Evolutionary conservation across 129 eudicot genomes (phyloP).

Genomic region (Tagetes erecta): DNA sequence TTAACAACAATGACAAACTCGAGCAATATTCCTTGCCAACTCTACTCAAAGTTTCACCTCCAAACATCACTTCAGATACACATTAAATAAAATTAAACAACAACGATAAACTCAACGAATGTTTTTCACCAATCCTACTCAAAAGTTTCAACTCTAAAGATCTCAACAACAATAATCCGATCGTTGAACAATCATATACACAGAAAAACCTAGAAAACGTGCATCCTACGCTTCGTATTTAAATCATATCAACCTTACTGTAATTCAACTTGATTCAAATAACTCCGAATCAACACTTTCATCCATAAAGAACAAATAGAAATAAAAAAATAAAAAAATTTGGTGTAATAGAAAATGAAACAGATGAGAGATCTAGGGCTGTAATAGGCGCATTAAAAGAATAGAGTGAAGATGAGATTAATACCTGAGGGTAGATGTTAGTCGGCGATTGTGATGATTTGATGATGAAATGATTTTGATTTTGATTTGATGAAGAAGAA

Average conservation of each 20-base stretch:
- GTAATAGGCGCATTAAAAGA: constrained; percentile 26
- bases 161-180: constrained; percentile 20
- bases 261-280: constrained; percentile 23
- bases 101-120: neutral
- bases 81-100: neutral
- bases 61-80: neutral
- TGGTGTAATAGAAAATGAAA: neutral
- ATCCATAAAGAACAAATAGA: neutral
- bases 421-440: constrained; percentile 28
- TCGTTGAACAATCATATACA: constrained; percentile 17
- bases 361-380: constrained; percentile 40
- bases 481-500: constrained; percentile 17
- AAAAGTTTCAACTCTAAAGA: constrained; percentile 21
- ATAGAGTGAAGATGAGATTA: constrained; percentile 3
- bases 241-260: constrained; percentile 10
- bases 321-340: constrained; percentile 27
- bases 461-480: constrained; percentile 35
- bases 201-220: constrained; percentile 15
- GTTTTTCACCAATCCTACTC: constrained; percentile 9
- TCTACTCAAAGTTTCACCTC: too few relatives aligned
- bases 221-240: constrained; percentile 4
- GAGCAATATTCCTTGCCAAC: too few relatives aligned
- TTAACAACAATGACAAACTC: too few relatives aligned
- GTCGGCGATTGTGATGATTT: too few relatives aligned
- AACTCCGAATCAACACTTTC: constrained; percentile 8